A percentile compares a stretch with the other conserved stretches of the same genome.
Conservation (phyloP, 306 rosid species). For the Quercus robur region DNA sequence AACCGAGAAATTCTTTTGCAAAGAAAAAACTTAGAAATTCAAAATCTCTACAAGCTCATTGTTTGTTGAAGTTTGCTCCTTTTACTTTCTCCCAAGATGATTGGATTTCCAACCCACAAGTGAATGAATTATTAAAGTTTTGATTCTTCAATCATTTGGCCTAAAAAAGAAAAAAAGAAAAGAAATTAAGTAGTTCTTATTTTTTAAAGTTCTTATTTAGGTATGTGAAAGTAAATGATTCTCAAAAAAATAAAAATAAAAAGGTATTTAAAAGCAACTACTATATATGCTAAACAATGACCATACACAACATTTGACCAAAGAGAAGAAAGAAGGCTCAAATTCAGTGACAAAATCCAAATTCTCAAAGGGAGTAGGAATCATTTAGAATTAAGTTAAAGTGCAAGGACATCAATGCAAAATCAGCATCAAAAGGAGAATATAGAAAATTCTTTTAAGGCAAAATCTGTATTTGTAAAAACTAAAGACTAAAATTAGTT, state of each 20-base stretch:
- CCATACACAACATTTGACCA: not conserved
- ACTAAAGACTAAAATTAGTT: slow-evolving; percentile 24
- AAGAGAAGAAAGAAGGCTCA: not conserved
- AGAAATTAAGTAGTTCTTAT: not conserved
- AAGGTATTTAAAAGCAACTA: too few relatives aligned
- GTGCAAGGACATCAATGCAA: not conserved
- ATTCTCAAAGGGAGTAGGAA: not conserved
- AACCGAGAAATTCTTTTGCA: too few relatives aligned
- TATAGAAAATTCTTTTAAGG: not conserved
- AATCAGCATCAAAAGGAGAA: not conserved
- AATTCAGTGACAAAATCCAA: not conserved
- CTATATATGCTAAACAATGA: too few relatives aligned
- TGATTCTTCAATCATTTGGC: not conserved
- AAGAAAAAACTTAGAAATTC: not conserved
- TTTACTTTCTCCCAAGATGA: not conserved
- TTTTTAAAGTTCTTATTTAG: too few relatives aligned
- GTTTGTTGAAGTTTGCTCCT: not conserved
- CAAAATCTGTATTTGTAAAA: not conserved
- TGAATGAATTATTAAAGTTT: not conserved
- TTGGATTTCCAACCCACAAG: not conserved
- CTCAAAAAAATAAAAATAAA: too few relatives aligned
- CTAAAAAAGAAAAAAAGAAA: not conserved
- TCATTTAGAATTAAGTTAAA: not conserved
- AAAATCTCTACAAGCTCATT: not conserved
- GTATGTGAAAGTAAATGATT: too few relatives aligned